Base-by-base conservation (phyloP, 805 yeast genomes). In the Candida nanaspora region DNA sequence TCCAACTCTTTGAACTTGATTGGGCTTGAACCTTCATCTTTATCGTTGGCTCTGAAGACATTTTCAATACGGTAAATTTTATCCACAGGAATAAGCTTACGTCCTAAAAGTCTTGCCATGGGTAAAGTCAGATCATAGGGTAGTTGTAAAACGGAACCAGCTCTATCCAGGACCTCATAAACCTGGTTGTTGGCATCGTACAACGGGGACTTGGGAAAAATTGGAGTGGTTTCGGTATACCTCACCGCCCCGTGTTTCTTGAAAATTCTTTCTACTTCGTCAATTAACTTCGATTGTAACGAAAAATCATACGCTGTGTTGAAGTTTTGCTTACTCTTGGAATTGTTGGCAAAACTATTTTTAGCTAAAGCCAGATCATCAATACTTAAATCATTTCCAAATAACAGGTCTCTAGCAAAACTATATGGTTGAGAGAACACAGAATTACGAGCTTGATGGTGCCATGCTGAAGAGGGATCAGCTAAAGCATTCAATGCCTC, bases 391-490 rank as follows among this genome's bases (percentile, higher is more conserved):
- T 52, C 53, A 36, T 70, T 70, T 43, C 89, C 98, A 59, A 84
- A 93, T 45, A 93, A 66, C 13, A 87, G 74, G 57, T 87, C 96
- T 48, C 82, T 80, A 0, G 95, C 95, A 44, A 85, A 70, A 59
- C 82, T 81, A 51, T 87, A 82, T 0, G 96, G 88, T 51, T 86
- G 94, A 14, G 84, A 71, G 59, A 93, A 93, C 28, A 93, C 63
- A 0, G 93, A 83, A 40, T 82, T 84, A 53, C 96, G 74, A 0
- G 93, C 96, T 57, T 88, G 95, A 47, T 80, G 86, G 48, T 89
- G 93, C 94, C 96, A 88, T 1, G 95, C 89, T 0, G 96, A 86
- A 0, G 93, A 79, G 0, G 96, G 91, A 57, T 88, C 89, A 0
- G 95, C 83, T 43, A 93, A 62, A 23, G 88, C 85, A 48, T 80